Percentiles rank a stretch among this genome's conserved stretches.
These are phyloP conservation scores for Mycena latifolia DNA, from an alignment of 768 basidiomycete species.

Conservation along the genomic window DNA sequence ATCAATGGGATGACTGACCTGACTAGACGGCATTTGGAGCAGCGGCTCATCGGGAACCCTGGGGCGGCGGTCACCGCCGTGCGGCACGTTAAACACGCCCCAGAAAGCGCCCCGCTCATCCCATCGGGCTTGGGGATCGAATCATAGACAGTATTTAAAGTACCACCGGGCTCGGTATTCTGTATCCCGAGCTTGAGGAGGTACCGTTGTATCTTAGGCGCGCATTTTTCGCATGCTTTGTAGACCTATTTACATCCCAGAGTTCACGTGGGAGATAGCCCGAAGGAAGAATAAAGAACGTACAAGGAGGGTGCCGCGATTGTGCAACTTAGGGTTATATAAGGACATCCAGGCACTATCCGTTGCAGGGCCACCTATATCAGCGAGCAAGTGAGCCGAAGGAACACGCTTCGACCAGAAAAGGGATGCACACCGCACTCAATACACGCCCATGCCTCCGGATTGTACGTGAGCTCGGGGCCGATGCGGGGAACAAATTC, in stretches of 20 bases:
- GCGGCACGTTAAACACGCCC: not conserved
- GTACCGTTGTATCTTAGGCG: not conserved
- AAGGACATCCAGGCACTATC: conserved; percentile 1
- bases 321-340: not conserved
- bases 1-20: not conserved
- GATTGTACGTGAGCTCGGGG: conserved; percentile 17
- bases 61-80: not conserved
- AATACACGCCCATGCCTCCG: conserved; percentile 6
- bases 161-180: not conserved
- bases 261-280: not conserved
- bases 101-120: not conserved
- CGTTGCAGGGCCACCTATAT: conserved; percentile 5
- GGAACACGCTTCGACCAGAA: not conserved
- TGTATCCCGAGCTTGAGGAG: not conserved
- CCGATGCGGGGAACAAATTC: conserved; percentile 10
- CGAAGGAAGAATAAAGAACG: not conserved
- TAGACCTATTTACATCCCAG: not conserved
- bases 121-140: not conserved
- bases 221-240: not conserved
- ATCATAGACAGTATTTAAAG: no score
- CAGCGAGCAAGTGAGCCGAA: not conserved
- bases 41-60: not conserved
- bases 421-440: conserved; percentile 5
- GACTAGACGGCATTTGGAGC: not conserved
- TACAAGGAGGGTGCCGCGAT: conserved; percentile 2